phyloP scores from a whole-genome alignment of 495 filamentous ascomycete species.

The Achaetomiella virescens region DNA sequence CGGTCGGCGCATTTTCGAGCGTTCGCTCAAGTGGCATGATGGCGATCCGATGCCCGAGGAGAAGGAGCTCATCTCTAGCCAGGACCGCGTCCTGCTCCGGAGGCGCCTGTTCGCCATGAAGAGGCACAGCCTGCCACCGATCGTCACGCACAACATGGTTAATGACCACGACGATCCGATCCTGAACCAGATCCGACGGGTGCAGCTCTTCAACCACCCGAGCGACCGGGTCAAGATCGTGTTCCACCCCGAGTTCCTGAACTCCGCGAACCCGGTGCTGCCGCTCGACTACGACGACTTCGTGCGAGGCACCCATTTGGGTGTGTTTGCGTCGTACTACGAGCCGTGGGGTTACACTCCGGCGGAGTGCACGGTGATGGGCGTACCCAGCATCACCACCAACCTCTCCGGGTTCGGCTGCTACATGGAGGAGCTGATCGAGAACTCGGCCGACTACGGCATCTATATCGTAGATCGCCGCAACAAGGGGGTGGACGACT shows the following conservation, averaged over 20 bases:
- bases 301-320: conserved; percentile 91
- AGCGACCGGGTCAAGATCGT: conserved; percentile 93
- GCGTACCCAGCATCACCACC: conserved; percentile 95
- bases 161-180: conserved; percentile 92
- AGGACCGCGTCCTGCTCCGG: conserved; percentile 89
- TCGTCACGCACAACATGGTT: conserved; percentile 99
- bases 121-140: conserved; percentile 77
- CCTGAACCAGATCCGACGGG: conserved; percentile 90
- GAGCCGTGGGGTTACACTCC: conserved; percentile 99
- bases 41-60: conserved; percentile 88
- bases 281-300: conserved; percentile 98
- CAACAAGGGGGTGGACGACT: conserved; percentile 93
- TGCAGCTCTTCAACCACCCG: conserved; percentile 93
- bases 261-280: conserved; percentile 88
- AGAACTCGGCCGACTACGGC: conserved; percentile 94
- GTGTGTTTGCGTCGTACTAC: conserved; percentile 96
- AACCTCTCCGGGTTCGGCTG: conserved; percentile 97
- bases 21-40: conserved; percentile 88
- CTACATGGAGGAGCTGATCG: conserved; percentile 99
- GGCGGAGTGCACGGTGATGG: conserved; percentile 98
- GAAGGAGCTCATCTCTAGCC: conserved; percentile 85
- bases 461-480: conserved; percentile 98
- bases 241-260: conserved; percentile 97
- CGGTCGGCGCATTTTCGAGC: conserved; percentile 89
- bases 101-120: conserved; percentile 95